Conservation (phyloP, 305 asterid genomes). For the Rubia tinctorum region DNA sequence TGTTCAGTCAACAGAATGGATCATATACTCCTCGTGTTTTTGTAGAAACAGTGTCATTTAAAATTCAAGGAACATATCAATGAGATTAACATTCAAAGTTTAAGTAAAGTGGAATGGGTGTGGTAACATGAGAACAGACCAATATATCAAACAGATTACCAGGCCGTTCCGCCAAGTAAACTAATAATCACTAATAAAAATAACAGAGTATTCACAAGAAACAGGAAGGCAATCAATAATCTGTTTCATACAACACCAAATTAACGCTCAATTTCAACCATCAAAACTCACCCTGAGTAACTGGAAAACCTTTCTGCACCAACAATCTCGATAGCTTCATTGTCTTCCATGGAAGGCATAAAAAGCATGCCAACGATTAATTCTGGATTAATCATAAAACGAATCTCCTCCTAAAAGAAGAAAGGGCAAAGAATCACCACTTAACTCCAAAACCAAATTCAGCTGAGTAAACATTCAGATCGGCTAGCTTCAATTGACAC, state of each 20-base stretch:
- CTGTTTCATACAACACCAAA: neutral
- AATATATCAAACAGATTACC: neutral
- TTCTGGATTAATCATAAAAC: slow-evolving; percentile 95
- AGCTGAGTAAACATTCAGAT: neutral
- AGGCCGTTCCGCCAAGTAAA: neutral
- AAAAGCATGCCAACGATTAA: slow-evolving; percentile 71
- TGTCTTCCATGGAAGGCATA: slow-evolving; percentile 70
- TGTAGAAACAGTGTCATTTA: neutral
- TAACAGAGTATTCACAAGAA: neutral
- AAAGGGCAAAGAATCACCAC: neutral
- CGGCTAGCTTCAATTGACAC: neutral
- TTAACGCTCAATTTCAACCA: neutral
- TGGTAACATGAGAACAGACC: neutral
- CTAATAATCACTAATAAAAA: neutral
- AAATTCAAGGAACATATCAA: slow-evolving; percentile 2
- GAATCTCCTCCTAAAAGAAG: slow-evolving; percentile 65
- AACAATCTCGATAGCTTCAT: slow-evolving; percentile 85
- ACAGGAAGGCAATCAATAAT: neutral
- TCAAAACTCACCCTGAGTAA: slow-evolving; percentile 52
- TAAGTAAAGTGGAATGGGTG: neutral
- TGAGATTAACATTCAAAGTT: neutral
- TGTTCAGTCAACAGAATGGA: neutral
- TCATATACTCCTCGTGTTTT: neutral
- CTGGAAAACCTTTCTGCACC: slow-evolving; percentile 86
- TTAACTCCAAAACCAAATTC: neutral